phyloP scores from a whole-genome alignment of 2,329 filamentous ascomycete genomes.

The Ophiostoma tasmaniense region DNA sequence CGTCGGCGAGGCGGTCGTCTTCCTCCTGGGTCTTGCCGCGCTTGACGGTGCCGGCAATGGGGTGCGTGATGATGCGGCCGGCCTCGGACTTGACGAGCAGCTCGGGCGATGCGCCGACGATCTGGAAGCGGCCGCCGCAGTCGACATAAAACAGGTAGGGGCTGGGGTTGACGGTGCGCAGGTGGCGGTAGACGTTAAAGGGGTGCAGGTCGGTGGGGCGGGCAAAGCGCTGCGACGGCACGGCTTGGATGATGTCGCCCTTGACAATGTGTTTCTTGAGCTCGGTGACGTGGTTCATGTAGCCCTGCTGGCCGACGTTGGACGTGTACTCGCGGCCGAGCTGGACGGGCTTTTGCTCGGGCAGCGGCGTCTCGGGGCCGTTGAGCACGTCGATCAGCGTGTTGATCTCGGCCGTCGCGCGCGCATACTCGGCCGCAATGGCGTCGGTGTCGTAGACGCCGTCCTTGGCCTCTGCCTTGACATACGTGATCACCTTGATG shows the following conservation, averaged over 20 bases:
- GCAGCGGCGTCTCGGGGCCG: slow-evolving; percentile 66
- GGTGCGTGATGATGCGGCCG: slow-evolving; percentile 81
- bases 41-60: slow-evolving; percentile 92
- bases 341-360: slow-evolving; percentile 63
- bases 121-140: slow-evolving; percentile 83
- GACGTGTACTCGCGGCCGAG: slow-evolving; percentile 74
- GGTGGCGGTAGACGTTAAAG: slow-evolving; percentile 94
- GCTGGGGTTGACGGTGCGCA: slow-evolving; percentile 94
- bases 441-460: slow-evolving; percentile 17
- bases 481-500: slow-evolving; percentile 87
- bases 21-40: slow-evolving; percentile 73
- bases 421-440: slow-evolving; percentile 61
- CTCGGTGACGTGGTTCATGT: slow-evolving; percentile 77
- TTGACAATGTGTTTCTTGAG: slow-evolving; percentile 85
- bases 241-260: slow-evolving; percentile 95
- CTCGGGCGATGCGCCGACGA: slow-evolving; percentile 91
- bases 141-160: slow-evolving; percentile 96
- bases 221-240: slow-evolving; percentile 87
- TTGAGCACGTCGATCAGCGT: slow-evolving; percentile 64
- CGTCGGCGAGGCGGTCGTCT: slow-evolving; percentile 68
- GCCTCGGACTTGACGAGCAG: slow-evolving; percentile 84
- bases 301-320: slow-evolving; percentile 82
- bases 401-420: slow-evolving; percentile 55
- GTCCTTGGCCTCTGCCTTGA: slow-evolving; percentile 42
- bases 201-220: slow-evolving; percentile 85